Percentiles rank a stretch among this genome's conserved stretches.
Evolutionary conservation across 441 rosid species (phyloP).

Genomic region (Flueggea neowawraea): DNA sequence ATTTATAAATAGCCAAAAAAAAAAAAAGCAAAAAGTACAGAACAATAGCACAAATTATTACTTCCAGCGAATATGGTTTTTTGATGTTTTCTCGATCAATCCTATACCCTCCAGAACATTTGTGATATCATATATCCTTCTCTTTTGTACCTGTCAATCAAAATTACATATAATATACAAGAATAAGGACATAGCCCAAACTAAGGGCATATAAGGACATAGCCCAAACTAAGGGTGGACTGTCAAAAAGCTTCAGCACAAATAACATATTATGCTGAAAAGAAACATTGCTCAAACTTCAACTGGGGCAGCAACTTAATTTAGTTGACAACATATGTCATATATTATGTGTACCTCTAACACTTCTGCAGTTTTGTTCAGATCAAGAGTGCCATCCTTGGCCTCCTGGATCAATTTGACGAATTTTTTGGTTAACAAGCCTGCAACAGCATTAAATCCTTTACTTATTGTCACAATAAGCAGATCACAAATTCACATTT

Average conservation of each 20-base stretch:
- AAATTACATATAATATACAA: slow-evolving; percentile 8
- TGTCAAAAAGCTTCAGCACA: no score
- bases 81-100: slow-evolving; percentile 83
- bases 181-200: slow-evolving; percentile 9
- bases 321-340: slow-evolving; percentile 1
- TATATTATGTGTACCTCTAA: slow-evolving; percentile 51
- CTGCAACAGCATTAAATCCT: slow-evolving; percentile 28
- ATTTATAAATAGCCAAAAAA: slow-evolving; percentile 9
- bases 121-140: slow-evolving; percentile 91
- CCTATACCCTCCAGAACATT: slow-evolving; percentile 88
- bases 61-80: slow-evolving; percentile 85
- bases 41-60: slow-evolving; percentile 21
- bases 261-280: neutral
- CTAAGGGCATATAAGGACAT: slow-evolving; percentile 5
- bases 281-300: neutral
- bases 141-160: slow-evolving; percentile 70
- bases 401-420: slow-evolving; percentile 64
- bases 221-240: neutral
- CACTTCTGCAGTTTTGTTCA: slow-evolving; percentile 65
- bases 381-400: slow-evolving; percentile 80
- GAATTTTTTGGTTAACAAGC: slow-evolving; percentile 74
- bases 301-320: neutral
- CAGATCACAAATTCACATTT: neutral
- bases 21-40: neutral
- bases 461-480: neutral